Evolutionary conservation across 2,329 filamentous ascomycete species (phyloP).

Genomic region (Phaeosphaeria sp.): DNA sequence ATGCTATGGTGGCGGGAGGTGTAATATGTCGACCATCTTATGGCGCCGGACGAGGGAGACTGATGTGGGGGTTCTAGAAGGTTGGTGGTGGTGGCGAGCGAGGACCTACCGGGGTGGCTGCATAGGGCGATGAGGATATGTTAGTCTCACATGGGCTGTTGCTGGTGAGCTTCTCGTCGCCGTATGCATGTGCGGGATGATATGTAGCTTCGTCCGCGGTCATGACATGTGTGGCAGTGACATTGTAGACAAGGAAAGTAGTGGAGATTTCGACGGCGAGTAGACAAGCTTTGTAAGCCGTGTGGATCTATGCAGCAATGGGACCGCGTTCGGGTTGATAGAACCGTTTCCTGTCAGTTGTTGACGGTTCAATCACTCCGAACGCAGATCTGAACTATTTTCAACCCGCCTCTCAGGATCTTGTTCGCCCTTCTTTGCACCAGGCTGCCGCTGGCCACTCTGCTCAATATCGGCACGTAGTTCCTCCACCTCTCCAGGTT

Average conservation of each 20-base stretch:
- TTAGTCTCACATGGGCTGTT: neutral
- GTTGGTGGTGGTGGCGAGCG: neutral
- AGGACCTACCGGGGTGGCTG: slow-evolving; percentile 2
- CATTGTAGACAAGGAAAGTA: neutral
- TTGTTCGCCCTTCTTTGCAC: slow-evolving; percentile 16
- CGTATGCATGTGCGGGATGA: slow-evolving; percentile 14
- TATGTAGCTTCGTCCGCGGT: neutral
- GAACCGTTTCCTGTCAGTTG: neutral
- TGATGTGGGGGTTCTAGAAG: slow-evolving; percentile 11
- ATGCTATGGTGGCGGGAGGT: neutral
- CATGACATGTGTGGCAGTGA: neutral
- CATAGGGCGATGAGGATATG: neutral
- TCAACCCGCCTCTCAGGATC: slow-evolving; percentile 9
- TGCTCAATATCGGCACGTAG: slow-evolving; percentile 20
- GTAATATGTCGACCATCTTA: neutral
- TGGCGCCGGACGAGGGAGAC: neutral
- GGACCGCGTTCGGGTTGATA: neutral
- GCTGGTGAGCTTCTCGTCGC: slow-evolving; percentile 6
- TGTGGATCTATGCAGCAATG: neutral
- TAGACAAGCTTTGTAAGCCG: neutral
- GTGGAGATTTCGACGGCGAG: neutral
- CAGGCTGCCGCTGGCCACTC: slow-evolving; percentile 13
- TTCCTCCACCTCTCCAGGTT: slow-evolving; percentile 20
- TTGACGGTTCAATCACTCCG: neutral
- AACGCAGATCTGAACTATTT: neutral